Evolutionary conservation across 2,329 filamentous ascomycete species (phyloP).

Genomic region (Fusarium secorum): DNA sequence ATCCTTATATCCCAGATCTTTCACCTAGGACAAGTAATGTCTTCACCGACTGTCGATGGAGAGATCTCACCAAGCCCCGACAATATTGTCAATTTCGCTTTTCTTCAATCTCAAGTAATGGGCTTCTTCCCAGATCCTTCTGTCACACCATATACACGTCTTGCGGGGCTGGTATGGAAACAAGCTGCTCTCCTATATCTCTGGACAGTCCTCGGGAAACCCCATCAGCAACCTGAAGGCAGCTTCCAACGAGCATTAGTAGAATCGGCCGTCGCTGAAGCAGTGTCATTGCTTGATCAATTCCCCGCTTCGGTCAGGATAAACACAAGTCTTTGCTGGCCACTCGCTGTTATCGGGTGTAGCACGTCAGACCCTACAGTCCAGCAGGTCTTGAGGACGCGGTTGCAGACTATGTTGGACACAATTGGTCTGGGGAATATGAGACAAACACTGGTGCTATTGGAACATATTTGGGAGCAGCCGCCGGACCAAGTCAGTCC

Average conservation of each 20-base stretch:
- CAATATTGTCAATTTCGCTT: slow-evolving; percentile 54
- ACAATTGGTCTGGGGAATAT: slow-evolving; percentile 56
- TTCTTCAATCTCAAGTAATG: slow-evolving; percentile 53
- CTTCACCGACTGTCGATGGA: slow-evolving; percentile 44
- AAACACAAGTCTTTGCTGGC: slow-evolving; percentile 53
- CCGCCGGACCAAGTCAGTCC: slow-evolving; percentile 46
- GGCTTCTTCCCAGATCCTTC: slow-evolving; percentile 49
- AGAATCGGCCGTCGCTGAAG: slow-evolving; percentile 43
- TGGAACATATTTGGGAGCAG: slow-evolving; percentile 54
- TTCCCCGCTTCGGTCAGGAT: slow-evolving; percentile 46
- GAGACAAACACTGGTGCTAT: slow-evolving; percentile 51
- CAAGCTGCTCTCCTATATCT: slow-evolving; percentile 56
- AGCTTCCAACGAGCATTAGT: slow-evolving; percentile 40
- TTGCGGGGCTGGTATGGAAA: slow-evolving; percentile 55
- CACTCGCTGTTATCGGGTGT: slow-evolving; percentile 50
- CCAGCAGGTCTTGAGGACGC: slow-evolving; percentile 46
- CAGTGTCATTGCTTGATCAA: slow-evolving; percentile 43
- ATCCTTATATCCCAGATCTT: slow-evolving; percentile 52
- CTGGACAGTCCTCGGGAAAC: slow-evolving; percentile 46
- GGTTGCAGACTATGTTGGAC: slow-evolving; percentile 47
- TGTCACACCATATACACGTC: slow-evolving; percentile 48
- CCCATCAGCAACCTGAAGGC: slow-evolving; percentile 31
- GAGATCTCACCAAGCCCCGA: slow-evolving; percentile 47
- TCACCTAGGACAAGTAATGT: slow-evolving; percentile 52
- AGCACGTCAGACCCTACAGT: slow-evolving; percentile 47